A percentile compares a stretch with the other conserved stretches of the same genome.
Evolutionary conservation across 768 basidiomycete genomes (phyloP).

Genomic region (Termitomyces titanicus): DNA sequence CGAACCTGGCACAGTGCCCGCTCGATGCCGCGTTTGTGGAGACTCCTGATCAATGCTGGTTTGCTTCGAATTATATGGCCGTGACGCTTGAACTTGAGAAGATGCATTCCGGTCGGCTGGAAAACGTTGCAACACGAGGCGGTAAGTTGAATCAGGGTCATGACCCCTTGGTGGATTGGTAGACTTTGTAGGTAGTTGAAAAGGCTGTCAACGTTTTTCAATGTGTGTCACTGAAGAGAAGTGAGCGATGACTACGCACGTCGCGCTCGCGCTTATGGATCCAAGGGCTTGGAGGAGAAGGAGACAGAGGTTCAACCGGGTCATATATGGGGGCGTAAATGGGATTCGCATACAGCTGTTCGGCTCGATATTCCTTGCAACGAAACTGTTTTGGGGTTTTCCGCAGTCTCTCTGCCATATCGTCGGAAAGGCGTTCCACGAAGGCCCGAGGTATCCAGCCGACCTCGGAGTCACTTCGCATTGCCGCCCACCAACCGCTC

Average conservation of each 20-base stretch:
- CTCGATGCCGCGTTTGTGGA: conserved; percentile 18
- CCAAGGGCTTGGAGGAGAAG: conserved; percentile 6
- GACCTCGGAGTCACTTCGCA: conserved; percentile 46
- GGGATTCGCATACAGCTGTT: conserved; percentile 37
- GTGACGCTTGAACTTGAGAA: conserved; percentile 10
- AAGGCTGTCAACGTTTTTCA: conserved; percentile 2
- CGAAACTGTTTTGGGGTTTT: conserved; percentile 42
- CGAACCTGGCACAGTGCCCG: conserved; percentile 22
- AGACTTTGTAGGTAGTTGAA: neutral
- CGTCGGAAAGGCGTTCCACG: conserved; percentile 50
- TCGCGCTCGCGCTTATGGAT: neutral
- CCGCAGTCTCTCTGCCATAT: conserved; percentile 46
- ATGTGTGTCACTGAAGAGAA: neutral
- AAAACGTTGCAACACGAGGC: conserved; percentile 7
- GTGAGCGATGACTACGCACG: neutral
- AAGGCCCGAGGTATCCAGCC: conserved; percentile 80
- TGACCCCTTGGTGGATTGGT: neutral
- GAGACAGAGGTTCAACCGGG: conserved; percentile 2
- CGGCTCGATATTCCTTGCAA: conserved; percentile 44
- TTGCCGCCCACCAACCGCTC: conserved; percentile 82
- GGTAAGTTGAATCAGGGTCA: conserved; percentile 8
- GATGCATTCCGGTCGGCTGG: conserved; percentile 11
- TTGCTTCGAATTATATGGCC: conserved; percentile 23
- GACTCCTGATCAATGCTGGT: conserved; percentile 19
- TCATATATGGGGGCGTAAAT: conserved; percentile 23